Evolutionary conservation across 805 yeast species (phyloP), one percentile per base, ranked within the genome.

Genomic region (Candida stauntonica): DNA sequence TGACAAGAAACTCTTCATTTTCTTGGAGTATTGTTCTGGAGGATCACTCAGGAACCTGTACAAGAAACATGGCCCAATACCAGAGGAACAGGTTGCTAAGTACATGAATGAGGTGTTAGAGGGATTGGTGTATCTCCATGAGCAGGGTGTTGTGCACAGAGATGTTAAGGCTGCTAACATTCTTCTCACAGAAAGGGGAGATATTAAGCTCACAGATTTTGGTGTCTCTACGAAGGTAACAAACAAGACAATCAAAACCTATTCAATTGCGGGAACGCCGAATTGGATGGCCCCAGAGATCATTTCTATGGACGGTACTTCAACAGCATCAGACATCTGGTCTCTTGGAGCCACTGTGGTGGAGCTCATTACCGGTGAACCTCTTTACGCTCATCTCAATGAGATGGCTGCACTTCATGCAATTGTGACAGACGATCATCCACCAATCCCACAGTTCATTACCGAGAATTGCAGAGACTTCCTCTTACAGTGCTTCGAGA

Each of bases 221-320:
- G 89, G 89, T 1, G 79, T 81, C 16, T 78, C 86, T 17, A 86
- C 86, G 0, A 85, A 83, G 57, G 66, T 83, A 19, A 47, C 95
- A 3, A 73, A 67, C 43, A 52, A 41, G 16, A 48, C 52, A 3
- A 58, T 78, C 46, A 69, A 81, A 38, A 74, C 84, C 47, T 68
- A 68, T 58, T 75, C 80, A 0, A 66, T 74, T 47, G 79, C 76
- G 0, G 99, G 99, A 2, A 87, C 98, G 0, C 95, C 97, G 0
- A 85, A 91, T 57, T 93, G 98, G 98, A 89, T 93, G 96, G 97
- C 99, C 0, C 99, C 99, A 0, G 99, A 93, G 56, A 79, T 94
- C 3, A 84, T 93, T 4, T 68, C 81, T 29, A 79, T 87, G 50
- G 85, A 82, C 52, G 95, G 94, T 3, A 83, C 91, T 2, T 81